Evolutionary conservation across 2,329 filamentous ascomycete genomes (phyloP).

Genomic region (Alternaria alternata): DNA sequence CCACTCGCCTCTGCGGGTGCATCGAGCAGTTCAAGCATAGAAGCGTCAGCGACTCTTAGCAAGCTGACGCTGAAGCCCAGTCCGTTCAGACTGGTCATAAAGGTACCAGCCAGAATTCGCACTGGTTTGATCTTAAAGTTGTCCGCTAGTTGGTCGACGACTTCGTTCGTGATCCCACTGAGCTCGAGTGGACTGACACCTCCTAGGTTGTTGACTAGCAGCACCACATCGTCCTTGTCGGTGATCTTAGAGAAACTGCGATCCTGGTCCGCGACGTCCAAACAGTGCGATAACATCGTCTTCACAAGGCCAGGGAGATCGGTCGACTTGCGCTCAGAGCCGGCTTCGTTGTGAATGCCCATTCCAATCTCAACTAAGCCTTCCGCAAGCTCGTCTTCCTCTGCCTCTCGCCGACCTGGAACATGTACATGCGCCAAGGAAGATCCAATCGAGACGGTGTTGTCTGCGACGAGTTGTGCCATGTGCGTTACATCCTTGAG

Average conservation of each 20-base stretch:
- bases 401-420: constrained; percentile 72
- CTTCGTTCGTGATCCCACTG: constrained; percentile 74
- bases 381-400: constrained; percentile 65
- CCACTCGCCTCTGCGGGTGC: constrained; percentile 72
- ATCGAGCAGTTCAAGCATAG: constrained; percentile 74
- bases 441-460: constrained; percentile 84
- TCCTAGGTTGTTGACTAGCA: constrained; percentile 79
- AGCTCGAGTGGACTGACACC: constrained; percentile 76
- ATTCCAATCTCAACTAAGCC: constrained; percentile 74
- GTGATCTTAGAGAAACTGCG: constrained; percentile 73
- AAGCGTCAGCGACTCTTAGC: constrained; percentile 69
- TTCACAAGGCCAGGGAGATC: constrained; percentile 57
- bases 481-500: constrained; percentile 77
- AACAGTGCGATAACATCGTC: constrained; percentile 71
- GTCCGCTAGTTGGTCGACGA: constrained; percentile 66
- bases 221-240: constrained; percentile 68
- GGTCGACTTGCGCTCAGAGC: constrained; percentile 52
- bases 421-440: constrained; percentile 93
- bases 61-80: constrained; percentile 75
- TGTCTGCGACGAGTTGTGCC: constrained; percentile 74
- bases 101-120: constrained; percentile 70
- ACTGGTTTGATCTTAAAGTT: constrained; percentile 68
- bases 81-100: constrained; percentile 76
- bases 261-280: constrained; percentile 70
- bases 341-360: constrained; percentile 77